Conservation (phyloP, 306 rosid genomes). For the Castanea mollissima region DNA sequence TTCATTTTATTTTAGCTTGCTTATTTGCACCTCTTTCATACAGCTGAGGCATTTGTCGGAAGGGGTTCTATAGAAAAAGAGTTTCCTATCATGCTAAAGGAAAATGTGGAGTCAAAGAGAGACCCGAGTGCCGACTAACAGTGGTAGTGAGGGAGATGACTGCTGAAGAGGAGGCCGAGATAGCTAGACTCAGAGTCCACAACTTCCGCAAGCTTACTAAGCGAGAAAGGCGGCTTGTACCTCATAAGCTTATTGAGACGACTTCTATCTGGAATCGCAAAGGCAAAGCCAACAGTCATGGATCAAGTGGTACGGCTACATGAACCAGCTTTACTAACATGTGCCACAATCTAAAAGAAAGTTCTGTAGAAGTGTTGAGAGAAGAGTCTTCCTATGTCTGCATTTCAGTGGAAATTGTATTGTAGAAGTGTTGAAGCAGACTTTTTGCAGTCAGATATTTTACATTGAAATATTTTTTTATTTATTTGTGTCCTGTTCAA, state of each 20-base stretch:
- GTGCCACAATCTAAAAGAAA: neutral
- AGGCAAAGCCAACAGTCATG: constrained; percentile 31
- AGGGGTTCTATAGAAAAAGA: constrained; percentile 61
- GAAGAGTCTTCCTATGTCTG: neutral
- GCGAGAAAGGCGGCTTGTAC: constrained; percentile 74
- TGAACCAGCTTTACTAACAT: neutral
- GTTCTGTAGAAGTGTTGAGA: neutral
- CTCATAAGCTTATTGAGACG: constrained; percentile 86
- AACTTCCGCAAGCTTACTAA: constrained; percentile 68
- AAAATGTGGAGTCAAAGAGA: constrained; percentile 41
- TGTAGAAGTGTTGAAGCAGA: neutral
- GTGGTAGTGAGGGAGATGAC: constrained; percentile 84
- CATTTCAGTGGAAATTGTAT: neutral
- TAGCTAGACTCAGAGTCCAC: constrained; percentile 77
- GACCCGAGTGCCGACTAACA: constrained; percentile 79
- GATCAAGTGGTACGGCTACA: constrained; percentile 2
- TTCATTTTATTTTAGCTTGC: constrained; percentile 12
- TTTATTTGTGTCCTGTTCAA: neutral
- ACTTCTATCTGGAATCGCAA: constrained; percentile 85
- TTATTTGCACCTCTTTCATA: constrained; percentile 21
- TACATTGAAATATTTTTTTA: neutral
- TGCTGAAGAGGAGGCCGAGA: constrained; percentile 79
- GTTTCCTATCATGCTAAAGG: constrained; percentile 48
- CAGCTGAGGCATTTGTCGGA: constrained; percentile 89
- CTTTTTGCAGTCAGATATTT: neutral